Conservation (phyloP, 305 asterid genomes). For the Fraxinus velutina region DNA sequence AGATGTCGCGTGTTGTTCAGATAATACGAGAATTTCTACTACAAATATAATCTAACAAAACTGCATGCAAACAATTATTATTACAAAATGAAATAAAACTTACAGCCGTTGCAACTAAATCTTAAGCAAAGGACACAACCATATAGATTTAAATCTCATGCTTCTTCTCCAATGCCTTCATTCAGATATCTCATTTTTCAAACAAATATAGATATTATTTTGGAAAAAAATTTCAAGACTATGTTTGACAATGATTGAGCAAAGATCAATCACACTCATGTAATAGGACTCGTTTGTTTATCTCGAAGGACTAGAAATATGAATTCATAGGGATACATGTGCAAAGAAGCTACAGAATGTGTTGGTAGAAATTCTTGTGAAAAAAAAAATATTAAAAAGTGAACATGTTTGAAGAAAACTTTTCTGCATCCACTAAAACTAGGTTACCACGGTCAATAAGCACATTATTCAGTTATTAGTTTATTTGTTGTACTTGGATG, state of each 20-base stretch:
- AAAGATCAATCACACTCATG: background rate
- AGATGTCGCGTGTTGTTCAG: background rate
- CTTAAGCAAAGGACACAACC: background rate
- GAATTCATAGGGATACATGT: background rate
- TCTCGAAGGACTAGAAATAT: background rate
- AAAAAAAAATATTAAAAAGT: too few relatives aligned
- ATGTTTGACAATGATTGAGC: background rate
- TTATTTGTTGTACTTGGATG: background rate
- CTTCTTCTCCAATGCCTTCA: background rate
- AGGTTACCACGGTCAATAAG: too few relatives aligned
- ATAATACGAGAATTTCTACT: background rate
- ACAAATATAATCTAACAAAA: background rate
- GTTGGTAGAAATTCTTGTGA: background rate
- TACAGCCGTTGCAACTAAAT: background rate
- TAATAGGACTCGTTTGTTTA: background rate
- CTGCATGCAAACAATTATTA: background rate
- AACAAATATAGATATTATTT: background rate
- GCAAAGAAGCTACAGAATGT: background rate
- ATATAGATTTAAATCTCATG: background rate
- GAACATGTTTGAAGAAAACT: too few relatives aligned
- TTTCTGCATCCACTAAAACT: too few relatives aligned
- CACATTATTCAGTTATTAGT: too few relatives aligned
- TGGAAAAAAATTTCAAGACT: background rate
- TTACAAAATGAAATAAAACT: background rate
- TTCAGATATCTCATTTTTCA: background rate